These are phyloP conservation scores for Peronospora belbahrii DNA, from an alignment of 352 stramenopile species.

Conservation along the genomic window DNA sequence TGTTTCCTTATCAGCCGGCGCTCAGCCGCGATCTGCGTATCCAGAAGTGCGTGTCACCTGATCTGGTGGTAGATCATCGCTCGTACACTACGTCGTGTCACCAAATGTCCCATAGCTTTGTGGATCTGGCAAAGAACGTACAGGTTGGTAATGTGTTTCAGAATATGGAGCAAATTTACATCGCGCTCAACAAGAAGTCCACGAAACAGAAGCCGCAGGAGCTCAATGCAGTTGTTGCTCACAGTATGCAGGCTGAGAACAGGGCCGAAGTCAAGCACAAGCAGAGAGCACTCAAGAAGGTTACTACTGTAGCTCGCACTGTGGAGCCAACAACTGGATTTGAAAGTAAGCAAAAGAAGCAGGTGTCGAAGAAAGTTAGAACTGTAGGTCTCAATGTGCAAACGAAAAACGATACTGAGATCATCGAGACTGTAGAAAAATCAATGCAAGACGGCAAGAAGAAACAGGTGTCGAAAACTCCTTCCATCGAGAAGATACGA, in stretches of 20 bases:
- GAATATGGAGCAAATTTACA: slow-evolving; percentile 77
- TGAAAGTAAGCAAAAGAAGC: not conserved
- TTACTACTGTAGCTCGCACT: too few species aligned
- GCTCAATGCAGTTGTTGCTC: not conserved
- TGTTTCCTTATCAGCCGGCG: slow-evolving; percentile 45
- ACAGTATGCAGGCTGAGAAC: not conserved
- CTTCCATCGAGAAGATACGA: slow-evolving; percentile 4
- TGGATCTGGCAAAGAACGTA: slow-evolving; percentile 72
- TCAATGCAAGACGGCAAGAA: slow-evolving; percentile 8
- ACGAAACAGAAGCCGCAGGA: slow-evolving; percentile 7
- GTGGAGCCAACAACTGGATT: too few species aligned
- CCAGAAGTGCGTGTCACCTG: slow-evolving; percentile 58
- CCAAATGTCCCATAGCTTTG: slow-evolving; percentile 44
- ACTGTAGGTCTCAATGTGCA: slow-evolving; percentile 1
- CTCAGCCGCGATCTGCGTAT: slow-evolving; percentile 51
- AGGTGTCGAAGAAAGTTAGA: slow-evolving; percentile 1
- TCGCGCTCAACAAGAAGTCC: slow-evolving; percentile 29
- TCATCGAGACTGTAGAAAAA: slow-evolving; percentile 6
- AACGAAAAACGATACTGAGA: slow-evolving; percentile 2
- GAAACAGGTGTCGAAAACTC: slow-evolving; percentile 7
- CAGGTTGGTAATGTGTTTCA: slow-evolving; percentile 67
- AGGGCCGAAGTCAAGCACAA: not conserved
- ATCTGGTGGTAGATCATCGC: slow-evolving; percentile 46
- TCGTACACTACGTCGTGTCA: slow-evolving; percentile 18
- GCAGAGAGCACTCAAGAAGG: not conserved